Evolutionary conservation across 2,329 filamentous ascomycete genomes (phyloP).

Genomic region (Pyricularia pennisetigena): DNA sequence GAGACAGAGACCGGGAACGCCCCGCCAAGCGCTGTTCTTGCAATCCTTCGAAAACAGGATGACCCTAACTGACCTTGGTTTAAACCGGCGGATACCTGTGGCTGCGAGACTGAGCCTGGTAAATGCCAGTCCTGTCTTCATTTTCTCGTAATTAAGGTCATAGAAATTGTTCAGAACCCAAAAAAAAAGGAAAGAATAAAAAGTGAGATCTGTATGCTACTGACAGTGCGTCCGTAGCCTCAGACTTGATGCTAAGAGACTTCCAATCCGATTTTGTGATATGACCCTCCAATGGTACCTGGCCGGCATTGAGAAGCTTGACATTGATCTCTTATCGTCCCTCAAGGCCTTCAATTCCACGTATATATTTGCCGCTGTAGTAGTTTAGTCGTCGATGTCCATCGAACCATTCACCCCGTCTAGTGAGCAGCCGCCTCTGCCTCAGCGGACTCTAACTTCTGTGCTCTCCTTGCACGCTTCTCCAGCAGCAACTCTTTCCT

Average conservation of each 20-base stretch:
- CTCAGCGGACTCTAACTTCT: slow-evolving; percentile 36
- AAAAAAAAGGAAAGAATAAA: background rate
- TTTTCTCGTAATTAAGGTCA: background rate
- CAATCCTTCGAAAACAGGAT: slow-evolving; percentile 46
- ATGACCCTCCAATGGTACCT: background rate
- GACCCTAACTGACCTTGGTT: slow-evolving; percentile 29
- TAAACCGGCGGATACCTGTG: background rate
- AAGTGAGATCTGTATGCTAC: background rate
- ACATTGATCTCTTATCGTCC: background rate
- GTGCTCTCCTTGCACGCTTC: slow-evolving; percentile 74
- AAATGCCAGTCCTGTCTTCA: background rate
- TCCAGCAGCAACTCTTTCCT: slow-evolving; percentile 75
- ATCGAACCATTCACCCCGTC: background rate
- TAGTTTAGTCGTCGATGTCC: background rate
- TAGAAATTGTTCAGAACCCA: background rate
- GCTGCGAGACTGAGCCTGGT: background rate
- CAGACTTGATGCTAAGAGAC: background rate
- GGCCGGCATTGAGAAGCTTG: background rate
- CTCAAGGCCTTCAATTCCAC: background rate
- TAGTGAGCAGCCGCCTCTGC: slow-evolving; percentile 3
- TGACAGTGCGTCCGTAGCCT: background rate
- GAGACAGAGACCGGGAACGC: slow-evolving; percentile 85
- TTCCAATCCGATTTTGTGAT: background rate
- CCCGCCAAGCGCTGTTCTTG: slow-evolving; percentile 74
- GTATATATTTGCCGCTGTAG: background rate